phyloP scores from a whole-genome alignment of 768 basidiomycete genomes.

The Rickenella mellea region DNA sequence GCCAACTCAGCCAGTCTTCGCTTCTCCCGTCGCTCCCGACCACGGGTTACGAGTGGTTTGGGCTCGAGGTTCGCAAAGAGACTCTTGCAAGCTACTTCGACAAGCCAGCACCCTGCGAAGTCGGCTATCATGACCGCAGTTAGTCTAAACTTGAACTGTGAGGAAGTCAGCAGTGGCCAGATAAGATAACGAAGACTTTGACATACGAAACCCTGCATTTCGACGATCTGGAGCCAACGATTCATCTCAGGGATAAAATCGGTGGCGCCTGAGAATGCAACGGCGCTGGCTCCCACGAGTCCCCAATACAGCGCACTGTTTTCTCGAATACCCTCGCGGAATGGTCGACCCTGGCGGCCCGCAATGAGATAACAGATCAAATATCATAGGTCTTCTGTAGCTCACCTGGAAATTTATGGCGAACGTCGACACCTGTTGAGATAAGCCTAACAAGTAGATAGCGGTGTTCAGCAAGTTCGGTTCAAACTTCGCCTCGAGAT shows the following conservation, averaged over 20 bases:
- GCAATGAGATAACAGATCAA: neutral
- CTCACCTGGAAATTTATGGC: constrained; percentile 91
- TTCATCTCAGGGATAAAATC: constrained; percentile 95
- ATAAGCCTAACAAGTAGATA: constrained; percentile 90
- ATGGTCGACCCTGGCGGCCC: constrained; percentile 70
- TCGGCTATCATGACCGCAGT: constrained; percentile 80
- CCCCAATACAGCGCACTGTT: constrained; percentile 93
- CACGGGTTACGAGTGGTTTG: constrained; percentile 73
- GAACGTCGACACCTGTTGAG: constrained; percentile 97
- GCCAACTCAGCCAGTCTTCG: constrained; percentile 37
- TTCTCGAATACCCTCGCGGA: constrained; percentile 96
- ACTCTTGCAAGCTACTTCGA: constrained; percentile 76
- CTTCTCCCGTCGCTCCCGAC: constrained; percentile 69
- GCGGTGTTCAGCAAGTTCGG: constrained; percentile 93
- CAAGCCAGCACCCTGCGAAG: constrained; percentile 78
- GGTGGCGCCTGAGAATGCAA: constrained; percentile 89
- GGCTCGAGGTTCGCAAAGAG: constrained; percentile 86
- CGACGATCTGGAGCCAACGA: constrained; percentile 93
- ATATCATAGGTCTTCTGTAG: neutral
- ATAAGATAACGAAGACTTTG: neutral
- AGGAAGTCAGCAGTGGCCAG: neutral
- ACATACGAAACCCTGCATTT: constrained; percentile 72
- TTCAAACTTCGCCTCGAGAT: constrained; percentile 94
- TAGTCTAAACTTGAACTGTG: constrained; percentile 77
- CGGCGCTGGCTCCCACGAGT: constrained; percentile 76